Percentiles rank a stretch among this genome's conserved stretches.
Conservation (phyloP, 139 green algal genomes). For the Coelastrella sp. region DNA sequence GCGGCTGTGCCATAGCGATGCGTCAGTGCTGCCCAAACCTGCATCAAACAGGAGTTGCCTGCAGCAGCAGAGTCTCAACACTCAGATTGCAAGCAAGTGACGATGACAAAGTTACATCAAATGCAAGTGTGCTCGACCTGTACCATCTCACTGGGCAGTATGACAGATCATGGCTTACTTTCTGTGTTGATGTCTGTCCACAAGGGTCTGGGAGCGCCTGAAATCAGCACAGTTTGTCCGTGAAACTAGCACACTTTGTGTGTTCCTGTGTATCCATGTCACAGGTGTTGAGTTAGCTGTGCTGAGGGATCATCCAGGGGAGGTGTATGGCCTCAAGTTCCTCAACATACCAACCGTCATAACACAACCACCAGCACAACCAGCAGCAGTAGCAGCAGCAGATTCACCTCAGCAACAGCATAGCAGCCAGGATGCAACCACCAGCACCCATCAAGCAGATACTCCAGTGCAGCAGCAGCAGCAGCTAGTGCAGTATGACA, state of each 20-base stretch:
- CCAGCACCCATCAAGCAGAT: not conserved
- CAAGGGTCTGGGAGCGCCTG: too few species aligned
- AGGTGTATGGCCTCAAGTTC: slow-evolving; percentile 66
- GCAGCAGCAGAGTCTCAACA: too few species aligned
- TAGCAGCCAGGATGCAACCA: not conserved
- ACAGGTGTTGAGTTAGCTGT: slow-evolving; percentile 50
- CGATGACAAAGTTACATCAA: too few species aligned
- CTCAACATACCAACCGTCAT: not conserved
- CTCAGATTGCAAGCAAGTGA: too few species aligned
- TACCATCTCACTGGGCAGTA: too few species aligned
- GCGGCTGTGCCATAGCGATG: not conserved
- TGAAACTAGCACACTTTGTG: too few species aligned
- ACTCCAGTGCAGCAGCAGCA: slow-evolving; percentile 2
- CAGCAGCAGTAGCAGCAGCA: not conserved
- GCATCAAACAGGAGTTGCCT: too few species aligned
- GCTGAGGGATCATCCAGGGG: slow-evolving; percentile 63
- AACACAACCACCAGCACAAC: not conserved
- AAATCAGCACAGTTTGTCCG: too few species aligned
- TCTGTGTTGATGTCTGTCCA: too few species aligned
- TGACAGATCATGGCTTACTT: too few species aligned
- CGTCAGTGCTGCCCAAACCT: not conserved
- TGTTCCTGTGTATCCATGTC: not conserved
- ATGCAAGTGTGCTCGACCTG: too few species aligned
- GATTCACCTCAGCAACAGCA: not conserved
- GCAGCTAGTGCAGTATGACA: not conserved